Conservation (phyloP, 768 basidiomycete genomes). For the Hortiboletus campestris region DNA sequence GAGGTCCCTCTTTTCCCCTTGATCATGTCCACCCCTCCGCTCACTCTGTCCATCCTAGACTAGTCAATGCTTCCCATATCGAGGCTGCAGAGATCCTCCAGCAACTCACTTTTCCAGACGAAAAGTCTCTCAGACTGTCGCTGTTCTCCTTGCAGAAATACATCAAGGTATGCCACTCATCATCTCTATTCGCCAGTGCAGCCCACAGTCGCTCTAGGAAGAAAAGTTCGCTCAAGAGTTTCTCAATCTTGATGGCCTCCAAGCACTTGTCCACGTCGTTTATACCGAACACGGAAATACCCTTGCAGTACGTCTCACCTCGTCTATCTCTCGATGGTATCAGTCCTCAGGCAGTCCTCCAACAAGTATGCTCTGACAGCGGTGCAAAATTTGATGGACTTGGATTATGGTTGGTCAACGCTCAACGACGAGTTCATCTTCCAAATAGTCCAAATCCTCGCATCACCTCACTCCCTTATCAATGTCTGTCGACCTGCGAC, state of each 20-base stretch:
- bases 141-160: constrained; percentile 78
- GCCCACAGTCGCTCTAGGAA: constrained; percentile 49
- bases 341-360: constrained; percentile 8
- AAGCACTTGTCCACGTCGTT: constrained; percentile 70
- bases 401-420: constrained; percentile 79
- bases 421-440: constrained; percentile 72
- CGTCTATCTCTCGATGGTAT: not conserved
- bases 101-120: constrained; percentile 61
- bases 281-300: constrained; percentile 71
- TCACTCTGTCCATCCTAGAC: constrained; percentile 39
- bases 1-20: constrained; percentile 49
- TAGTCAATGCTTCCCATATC: constrained; percentile 75
- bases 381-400: constrained; percentile 86
- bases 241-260: constrained; percentile 66
- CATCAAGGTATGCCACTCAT: constrained; percentile 54
- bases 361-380: constrained; percentile 77
- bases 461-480: constrained; percentile 72
- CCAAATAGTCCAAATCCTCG: constrained; percentile 73
- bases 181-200: not conserved
- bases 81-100: constrained; percentile 77
- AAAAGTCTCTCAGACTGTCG: constrained; percentile 60
- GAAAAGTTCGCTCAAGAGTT: constrained; percentile 82
- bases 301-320: constrained; percentile 59
- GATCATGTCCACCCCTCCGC: not conserved
- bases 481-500: constrained; percentile 93